Evolutionary conservation across 768 basidiomycete species (phyloP).

Genomic region (Boletus subcaerulescens): DNA sequence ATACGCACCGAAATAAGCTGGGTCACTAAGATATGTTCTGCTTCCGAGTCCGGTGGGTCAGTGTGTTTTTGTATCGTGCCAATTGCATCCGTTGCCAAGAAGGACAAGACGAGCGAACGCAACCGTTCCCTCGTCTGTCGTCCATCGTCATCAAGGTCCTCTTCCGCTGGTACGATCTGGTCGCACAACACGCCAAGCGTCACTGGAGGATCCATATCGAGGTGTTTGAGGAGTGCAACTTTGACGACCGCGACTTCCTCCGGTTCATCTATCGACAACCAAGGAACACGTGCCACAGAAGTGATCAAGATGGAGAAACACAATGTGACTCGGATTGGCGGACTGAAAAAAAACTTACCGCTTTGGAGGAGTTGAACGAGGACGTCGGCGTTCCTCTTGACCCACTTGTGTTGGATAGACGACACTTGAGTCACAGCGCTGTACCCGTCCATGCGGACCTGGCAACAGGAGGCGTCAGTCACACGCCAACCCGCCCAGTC

Average conservation of each 20-base stretch:
- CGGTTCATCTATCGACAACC: constrained; percentile 51
- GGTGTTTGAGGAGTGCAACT: constrained; percentile 55
- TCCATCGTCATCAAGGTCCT: constrained; percentile 56
- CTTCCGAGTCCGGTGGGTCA: constrained; percentile 38
- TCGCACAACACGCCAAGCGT: constrained; percentile 69
- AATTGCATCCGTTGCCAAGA: constrained; percentile 53
- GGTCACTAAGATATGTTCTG: constrained; percentile 47
- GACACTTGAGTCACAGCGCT: constrained; percentile 53
- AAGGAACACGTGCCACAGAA: constrained; percentile 8
- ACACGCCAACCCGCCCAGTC: constrained; percentile 5
- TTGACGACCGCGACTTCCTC: constrained; percentile 64
- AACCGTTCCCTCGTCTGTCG: constrained; percentile 53
- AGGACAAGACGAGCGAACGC: constrained; percentile 56
- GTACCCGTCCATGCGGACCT: constrained; percentile 75
- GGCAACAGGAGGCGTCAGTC: constrained; percentile 1
- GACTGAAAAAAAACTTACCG: constrained; percentile 42
- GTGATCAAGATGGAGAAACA: constrained; percentile 19
- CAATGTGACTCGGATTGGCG: neutral
- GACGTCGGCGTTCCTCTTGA: constrained; percentile 72
- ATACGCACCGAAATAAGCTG: constrained; percentile 49
- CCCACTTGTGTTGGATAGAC: constrained; percentile 49
- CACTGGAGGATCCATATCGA: constrained; percentile 58
- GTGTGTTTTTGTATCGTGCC: constrained; percentile 44
- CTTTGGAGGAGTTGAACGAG: constrained; percentile 73
- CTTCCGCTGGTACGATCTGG: constrained; percentile 54